phyloP scores from a whole-genome alignment of 805 yeast species.

The Vanderwaltozyma tropicalis region DNA sequence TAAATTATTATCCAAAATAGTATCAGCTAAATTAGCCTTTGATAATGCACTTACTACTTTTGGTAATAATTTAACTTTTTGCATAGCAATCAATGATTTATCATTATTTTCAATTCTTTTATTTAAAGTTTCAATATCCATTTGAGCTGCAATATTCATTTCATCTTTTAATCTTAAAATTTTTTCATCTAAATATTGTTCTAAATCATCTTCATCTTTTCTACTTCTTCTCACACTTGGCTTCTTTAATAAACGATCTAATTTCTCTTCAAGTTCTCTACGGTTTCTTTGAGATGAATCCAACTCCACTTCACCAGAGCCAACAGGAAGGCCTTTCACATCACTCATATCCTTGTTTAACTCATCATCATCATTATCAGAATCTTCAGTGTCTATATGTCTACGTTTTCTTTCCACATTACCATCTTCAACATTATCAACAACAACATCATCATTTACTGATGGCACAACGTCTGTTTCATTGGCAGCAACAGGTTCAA shows the following conservation, averaged over 20 bases:
- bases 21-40: conserved; percentile 79
- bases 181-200: conserved; percentile 87
- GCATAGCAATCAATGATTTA: conserved; percentile 34
- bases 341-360: conserved; percentile 8
- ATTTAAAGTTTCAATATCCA: conserved; percentile 48
- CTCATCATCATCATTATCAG: conserved; percentile 16
- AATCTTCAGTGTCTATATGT: conserved; percentile 16
- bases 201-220: conserved; percentile 87
- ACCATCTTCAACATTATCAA: neutral
- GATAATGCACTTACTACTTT: conserved; percentile 67
- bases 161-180: conserved; percentile 71
- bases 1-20: conserved; percentile 86
- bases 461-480: neutral
- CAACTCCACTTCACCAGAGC: conserved; percentile 21
- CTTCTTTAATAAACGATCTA: conserved; percentile 67
- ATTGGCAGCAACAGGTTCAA: no score
- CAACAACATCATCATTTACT: conserved; percentile 1
- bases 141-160: conserved; percentile 82
- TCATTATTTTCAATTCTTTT: conserved; percentile 34
- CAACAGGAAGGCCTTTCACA: conserved; percentile 3
- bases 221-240: conserved; percentile 51
- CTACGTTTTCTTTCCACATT: conserved; percentile 19
- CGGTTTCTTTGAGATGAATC: conserved; percentile 34
- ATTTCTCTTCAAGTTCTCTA: conserved; percentile 67
- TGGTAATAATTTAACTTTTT: conserved; percentile 67